phyloP scores from a whole-genome alignment of 345 rosid genomes.

The Adansonia digitata region DNA sequence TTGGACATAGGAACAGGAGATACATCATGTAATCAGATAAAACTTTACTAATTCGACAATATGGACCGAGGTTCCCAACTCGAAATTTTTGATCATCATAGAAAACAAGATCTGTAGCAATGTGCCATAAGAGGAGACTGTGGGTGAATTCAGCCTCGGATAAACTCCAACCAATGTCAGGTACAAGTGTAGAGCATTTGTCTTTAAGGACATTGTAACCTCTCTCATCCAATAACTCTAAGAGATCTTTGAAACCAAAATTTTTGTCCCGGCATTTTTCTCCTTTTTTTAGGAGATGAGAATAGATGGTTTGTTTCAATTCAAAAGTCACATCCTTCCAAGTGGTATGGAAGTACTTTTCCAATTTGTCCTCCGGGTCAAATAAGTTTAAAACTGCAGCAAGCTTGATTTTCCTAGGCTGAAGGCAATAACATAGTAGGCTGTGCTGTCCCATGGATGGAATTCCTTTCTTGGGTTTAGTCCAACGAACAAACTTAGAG shows the following conservation, averaged over 20 bases:
- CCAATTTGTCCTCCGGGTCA: neutral
- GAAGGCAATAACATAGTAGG: constrained; percentile 14
- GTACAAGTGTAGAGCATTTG: rapidly evolving
- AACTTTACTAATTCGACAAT: constrained; percentile 12
- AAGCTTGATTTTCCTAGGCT: neutral
- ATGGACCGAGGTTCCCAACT: neutral
- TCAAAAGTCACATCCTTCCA: neutral
- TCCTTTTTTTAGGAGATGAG: constrained; percentile 5
- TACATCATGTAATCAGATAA: constrained; percentile 15
- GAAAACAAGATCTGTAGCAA: constrained; percentile 24
- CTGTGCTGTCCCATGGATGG: constrained; percentile 18
- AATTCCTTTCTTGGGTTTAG: neutral
- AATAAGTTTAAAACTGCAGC: neutral
- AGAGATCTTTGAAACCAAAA: neutral
- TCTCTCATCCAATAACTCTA: neutral
- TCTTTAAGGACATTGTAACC: neutral
- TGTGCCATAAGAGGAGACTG: constrained; percentile 29
- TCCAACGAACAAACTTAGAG: neutral
- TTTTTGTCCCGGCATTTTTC: rapidly evolving
- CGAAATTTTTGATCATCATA: neutral
- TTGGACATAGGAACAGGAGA: neutral
- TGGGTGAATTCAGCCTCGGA: constrained; percentile 12
- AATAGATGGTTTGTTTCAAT: constrained; percentile 1
- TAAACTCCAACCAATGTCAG: constrained; percentile 1
- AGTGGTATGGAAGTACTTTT: neutral